phyloP scores from a whole-genome alignment of 73 alveolate genomes.

The Paramecium primaurelia region DNA sequence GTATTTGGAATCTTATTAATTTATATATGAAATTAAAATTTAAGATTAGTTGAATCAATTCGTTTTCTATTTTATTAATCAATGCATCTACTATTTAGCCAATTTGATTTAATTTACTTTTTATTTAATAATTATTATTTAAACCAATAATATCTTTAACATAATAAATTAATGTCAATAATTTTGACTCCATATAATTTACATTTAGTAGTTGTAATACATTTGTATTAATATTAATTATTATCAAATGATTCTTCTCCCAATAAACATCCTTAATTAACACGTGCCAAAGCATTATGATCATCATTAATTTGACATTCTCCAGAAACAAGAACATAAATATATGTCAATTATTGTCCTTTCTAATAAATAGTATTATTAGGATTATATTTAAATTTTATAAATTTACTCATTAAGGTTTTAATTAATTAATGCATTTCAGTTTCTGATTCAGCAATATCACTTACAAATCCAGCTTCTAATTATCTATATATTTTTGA shows the following conservation, averaged over 20 bases:
- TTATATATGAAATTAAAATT: neutral
- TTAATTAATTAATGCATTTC: neutral
- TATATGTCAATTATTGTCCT: neutral
- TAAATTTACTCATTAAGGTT: neutral
- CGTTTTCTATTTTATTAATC: neutral
- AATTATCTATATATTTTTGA: neutral
- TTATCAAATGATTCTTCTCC: neutral
- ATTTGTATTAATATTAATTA: neutral
- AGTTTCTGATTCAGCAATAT: neutral
- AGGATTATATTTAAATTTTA: neutral
- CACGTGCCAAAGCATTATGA: neutral
- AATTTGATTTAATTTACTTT: neutral
- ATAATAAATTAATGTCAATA: neutral
- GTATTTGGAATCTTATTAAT: neutral
- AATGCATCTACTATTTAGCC: neutral
- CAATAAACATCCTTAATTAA: neutral
- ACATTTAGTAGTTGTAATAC: neutral
- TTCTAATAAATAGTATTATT: neutral
- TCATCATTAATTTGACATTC: neutral
- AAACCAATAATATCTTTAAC: neutral
- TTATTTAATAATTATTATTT: neutral
- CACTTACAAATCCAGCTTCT: neutral
- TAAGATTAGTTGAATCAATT: neutral
- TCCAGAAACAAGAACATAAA: neutral
- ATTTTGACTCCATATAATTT: neutral